A percentile compares a stretch with the other conserved stretches of the same genome.
Conservation (phyloP, 768 basidiomycete genomes). For the Xerocomus spinulosus region DNA sequence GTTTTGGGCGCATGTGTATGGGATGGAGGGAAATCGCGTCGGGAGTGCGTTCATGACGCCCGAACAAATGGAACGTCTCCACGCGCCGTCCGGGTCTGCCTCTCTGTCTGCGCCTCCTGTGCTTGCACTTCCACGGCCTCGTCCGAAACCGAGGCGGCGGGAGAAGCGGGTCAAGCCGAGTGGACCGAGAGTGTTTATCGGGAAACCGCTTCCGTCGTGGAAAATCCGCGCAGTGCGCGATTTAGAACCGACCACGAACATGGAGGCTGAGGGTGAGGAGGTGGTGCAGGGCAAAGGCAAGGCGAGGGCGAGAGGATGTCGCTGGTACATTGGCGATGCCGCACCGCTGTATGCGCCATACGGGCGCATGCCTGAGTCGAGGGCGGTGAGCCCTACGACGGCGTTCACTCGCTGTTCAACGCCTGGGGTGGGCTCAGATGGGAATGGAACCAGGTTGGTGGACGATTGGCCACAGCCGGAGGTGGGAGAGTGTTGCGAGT, state of each 20-base stretch:
- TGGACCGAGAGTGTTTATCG: conserved; percentile 24
- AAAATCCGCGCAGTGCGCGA: conserved; percentile 19
- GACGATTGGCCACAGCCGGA: conserved; percentile 30
- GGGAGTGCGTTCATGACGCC: conserved; percentile 25
- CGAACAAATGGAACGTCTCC: conserved; percentile 5
- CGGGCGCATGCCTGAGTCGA: conserved; percentile 14
- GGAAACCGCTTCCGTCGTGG: conserved; percentile 22
- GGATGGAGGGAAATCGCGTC: conserved; percentile 25
- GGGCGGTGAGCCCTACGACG: neutral
- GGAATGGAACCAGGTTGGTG: conserved; percentile 3
- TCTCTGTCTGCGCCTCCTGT: neutral
- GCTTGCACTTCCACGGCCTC: neutral
- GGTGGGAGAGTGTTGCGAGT: conserved; percentile 29
- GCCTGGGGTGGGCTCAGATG: conserved; percentile 10
- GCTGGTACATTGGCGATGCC: conserved; percentile 21
- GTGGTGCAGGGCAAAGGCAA: neutral
- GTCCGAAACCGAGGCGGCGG: neutral
- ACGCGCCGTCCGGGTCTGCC: neutral
- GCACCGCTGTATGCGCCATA: conserved; percentile 18
- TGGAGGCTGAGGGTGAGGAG: neutral
- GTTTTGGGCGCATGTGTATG: conserved; percentile 36
- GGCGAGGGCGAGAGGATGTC: neutral
- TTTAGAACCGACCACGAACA: conserved; percentile 15
- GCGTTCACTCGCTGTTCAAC: conserved; percentile 9
- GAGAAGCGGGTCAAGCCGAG: neutral